Percentiles rank a stretch among this genome's conserved stretches.
Conservation (phyloP, 2,329 filamentous ascomycete genomes). For the Cordyceps javanica region DNA sequence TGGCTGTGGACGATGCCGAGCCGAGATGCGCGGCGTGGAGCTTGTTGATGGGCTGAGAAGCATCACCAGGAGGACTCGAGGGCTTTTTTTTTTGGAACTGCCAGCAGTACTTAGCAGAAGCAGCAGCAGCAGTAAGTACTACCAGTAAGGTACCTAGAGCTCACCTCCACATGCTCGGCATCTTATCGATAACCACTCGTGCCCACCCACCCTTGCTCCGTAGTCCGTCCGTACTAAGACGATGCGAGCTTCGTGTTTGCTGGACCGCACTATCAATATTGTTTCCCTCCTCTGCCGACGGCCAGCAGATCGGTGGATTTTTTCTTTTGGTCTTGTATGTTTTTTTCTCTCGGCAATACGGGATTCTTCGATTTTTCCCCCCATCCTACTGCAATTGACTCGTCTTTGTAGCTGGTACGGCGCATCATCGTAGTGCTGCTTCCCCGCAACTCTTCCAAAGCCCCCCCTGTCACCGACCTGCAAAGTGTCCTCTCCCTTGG, state of each 20-base stretch:
- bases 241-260: background rate
- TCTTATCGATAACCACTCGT: slow-evolving; percentile 10
- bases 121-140: too few relatives aligned
- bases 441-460: background rate
- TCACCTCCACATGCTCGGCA: background rate
- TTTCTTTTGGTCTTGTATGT: too few relatives aligned
- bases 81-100: background rate
- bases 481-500: slow-evolving; percentile 10
- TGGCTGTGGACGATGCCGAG: background rate
- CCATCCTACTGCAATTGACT: background rate
- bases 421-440: background rate
- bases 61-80: background rate
- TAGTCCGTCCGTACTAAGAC: too few relatives aligned
- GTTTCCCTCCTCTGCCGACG: background rate
- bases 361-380: too few relatives aligned
- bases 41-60: background rate
- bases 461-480: slow-evolving; percentile 3
- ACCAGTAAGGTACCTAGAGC: background rate
- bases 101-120: background rate
- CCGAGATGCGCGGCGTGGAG: slow-evolving; percentile 2
- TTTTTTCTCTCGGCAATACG: too few relatives aligned
- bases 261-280: background rate
- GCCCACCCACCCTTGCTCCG: background rate
- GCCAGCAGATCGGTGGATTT: too few relatives aligned
- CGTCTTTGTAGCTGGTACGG: background rate